Evolutionary conservation across 2,329 filamentous ascomycete species (phyloP), one percentile per base, ranked within the genome.

Genomic region (Arthrobotrys sinensis): DNA sequence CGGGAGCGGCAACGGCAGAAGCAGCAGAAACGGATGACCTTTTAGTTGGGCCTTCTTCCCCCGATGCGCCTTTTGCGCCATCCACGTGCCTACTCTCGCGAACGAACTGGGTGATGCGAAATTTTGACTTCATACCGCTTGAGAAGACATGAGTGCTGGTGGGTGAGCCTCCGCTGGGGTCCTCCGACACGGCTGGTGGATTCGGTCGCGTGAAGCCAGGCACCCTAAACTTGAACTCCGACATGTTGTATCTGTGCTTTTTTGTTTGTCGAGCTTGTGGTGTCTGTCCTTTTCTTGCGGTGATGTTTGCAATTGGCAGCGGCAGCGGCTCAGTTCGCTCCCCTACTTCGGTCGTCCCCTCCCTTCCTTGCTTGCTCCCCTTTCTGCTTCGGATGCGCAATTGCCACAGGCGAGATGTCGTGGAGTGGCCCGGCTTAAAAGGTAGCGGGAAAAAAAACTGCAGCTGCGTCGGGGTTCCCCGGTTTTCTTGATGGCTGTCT

Each of bases 211-310:
- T 72, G 67, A 78, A 78, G 16, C 55, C 55, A n/a, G 75, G 75
- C 36, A 78, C 75, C 57, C 75, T 78, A 55, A 78, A 78, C 53
- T 69, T 78, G 67, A 78, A 78, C 48, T 78, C 67, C 52, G 75
- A 78, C 75, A 78, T 78, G 45, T 12, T 36, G 8, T 65, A 14
- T 28, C n/a, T 14, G 19, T 57, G 11, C 14, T 45, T 60, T 62
- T 21, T 66, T 73, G 14, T 65, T 66, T 53, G 55, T 70, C 32
- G 52, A 46, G 53, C 43, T 16, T 57, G 53, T 38, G 55, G 24
- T 57, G 50, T 57, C 28, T 57, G 28, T 32, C 45, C 43, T 40
- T 34, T 40, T 40, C n/a, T 36, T 8, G 45, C 14, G 43, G 63
- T 38, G 28, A 48, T 50, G 24, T 50, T 55, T 50, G 45, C 48